A percentile compares a stretch with the other conserved stretches of the same genome.
These are phyloP conservation scores for Trapa bicornis DNA, from an alignment of 345 rosid species.

Conservation along the genomic window DNA sequence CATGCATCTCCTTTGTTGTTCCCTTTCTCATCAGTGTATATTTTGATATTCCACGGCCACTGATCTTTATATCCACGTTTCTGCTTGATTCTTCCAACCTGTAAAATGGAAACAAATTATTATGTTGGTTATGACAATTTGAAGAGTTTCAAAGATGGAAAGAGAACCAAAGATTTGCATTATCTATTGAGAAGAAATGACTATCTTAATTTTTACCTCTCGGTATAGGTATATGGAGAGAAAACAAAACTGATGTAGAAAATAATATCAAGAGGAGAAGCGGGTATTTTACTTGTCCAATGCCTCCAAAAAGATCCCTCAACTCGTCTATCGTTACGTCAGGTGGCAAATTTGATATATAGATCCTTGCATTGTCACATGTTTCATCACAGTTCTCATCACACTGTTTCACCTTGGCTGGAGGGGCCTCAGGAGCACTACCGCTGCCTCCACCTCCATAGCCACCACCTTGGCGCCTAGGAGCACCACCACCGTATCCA, in stretches of 20 bases:
- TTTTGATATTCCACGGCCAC: constrained; percentile 93
- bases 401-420: constrained; percentile 69
- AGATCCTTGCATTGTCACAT: constrained; percentile 88
- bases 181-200: not conserved
- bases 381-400: constrained; percentile 66
- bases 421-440: constrained; percentile 27
- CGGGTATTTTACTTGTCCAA: constrained; percentile 63
- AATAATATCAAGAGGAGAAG: not conserved
- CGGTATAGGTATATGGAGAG: too few relatives aligned
- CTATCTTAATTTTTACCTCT: not conserved
- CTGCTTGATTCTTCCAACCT: constrained; percentile 97
- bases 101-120: constrained; percentile 6
- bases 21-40: constrained; percentile 89
- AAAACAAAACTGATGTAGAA: not conserved
- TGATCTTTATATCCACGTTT: constrained; percentile 96
- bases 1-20: constrained; percentile 86
- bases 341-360: constrained; percentile 89
- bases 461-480: constrained; percentile 24
- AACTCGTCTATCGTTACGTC: constrained; percentile 86
- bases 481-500: constrained; percentile 41
- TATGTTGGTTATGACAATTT: not conserved
- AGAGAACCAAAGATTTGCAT: not conserved
- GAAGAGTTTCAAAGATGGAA: not conserved
- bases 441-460: constrained; percentile 31
- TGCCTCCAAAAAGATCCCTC: constrained; percentile 88